Conservation (phyloP, 1,284 basidiomycete species). For the Heimioporus punctisporus region DNA sequence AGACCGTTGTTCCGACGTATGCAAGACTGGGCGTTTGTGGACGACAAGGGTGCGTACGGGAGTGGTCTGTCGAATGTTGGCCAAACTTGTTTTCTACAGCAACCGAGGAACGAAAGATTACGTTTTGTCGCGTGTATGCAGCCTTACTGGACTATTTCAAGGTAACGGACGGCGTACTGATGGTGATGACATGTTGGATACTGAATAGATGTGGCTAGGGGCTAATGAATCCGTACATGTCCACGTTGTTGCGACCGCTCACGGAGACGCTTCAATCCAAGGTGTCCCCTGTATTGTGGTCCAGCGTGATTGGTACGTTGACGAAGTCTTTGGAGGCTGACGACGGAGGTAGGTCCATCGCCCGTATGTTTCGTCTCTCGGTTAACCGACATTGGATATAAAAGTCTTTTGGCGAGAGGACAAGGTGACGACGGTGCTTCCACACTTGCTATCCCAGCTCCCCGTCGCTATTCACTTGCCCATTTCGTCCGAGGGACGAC, state of each 20-base stretch:
- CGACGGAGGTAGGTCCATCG: slow-evolving; percentile 66
- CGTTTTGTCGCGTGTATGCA: slow-evolving; percentile 76
- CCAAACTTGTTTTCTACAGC: slow-evolving; percentile 26
- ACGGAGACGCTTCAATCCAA: slow-evolving; percentile 60
- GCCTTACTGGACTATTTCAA: slow-evolving; percentile 85
- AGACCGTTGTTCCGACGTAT: slow-evolving; percentile 90
- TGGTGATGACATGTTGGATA: neutral
- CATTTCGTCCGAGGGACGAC: neutral
- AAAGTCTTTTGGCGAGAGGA: slow-evolving; percentile 90
- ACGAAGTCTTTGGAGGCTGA: slow-evolving; percentile 78
- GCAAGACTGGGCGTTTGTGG: slow-evolving; percentile 94
- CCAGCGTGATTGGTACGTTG: slow-evolving; percentile 62
- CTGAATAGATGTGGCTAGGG: slow-evolving; percentile 44
- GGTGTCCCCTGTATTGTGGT: slow-evolving; percentile 61
- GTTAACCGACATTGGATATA: neutral
- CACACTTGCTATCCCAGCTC: slow-evolving; percentile 27
- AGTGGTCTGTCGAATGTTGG: too few relatives aligned
- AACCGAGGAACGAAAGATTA: slow-evolving; percentile 53
- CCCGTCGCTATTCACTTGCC: slow-evolving; percentile 14
- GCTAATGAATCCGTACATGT: slow-evolving; percentile 92
- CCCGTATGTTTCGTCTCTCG: neutral
- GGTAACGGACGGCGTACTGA: slow-evolving; percentile 38
- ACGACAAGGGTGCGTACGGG: slow-evolving; percentile 47
- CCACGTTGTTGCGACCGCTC: slow-evolving; percentile 73
- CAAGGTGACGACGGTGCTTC: slow-evolving; percentile 52